phyloP scores from a whole-genome alignment of 2,329 filamentous ascomycete species.

The Aspergillus ruber region DNA sequence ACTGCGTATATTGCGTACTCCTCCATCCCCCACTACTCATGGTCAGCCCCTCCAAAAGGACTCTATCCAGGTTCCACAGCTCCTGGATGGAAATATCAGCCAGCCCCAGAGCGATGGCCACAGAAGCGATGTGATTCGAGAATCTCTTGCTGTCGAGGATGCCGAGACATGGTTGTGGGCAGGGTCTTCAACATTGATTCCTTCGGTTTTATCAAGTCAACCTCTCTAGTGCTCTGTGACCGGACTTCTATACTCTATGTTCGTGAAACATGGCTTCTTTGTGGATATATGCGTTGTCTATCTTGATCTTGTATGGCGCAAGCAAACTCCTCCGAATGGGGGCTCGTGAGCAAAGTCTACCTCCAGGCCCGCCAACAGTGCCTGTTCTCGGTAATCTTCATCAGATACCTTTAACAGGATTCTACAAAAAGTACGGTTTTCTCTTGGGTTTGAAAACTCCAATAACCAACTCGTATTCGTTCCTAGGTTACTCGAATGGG shows the following conservation, averaged over 20 bases:
- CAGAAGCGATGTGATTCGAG: neutral
- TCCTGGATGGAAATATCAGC: neutral
- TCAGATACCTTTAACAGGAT: neutral
- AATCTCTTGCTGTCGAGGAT: neutral
- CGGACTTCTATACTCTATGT: neutral
- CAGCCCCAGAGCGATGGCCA: neutral
- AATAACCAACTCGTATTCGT: neutral
- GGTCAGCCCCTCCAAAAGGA: neutral
- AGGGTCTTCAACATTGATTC: neutral
- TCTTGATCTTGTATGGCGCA: constrained; percentile 1
- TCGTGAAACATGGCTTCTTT: neutral
- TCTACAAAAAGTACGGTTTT: neutral
- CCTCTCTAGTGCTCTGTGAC: neutral
- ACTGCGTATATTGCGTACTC: no score
- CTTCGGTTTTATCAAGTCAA: neutral
- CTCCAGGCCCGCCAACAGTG: constrained; percentile 1
- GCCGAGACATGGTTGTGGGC: neutral
- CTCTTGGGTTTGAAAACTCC: neutral
- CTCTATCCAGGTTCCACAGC: neutral
- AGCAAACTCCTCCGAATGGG: constrained; percentile 1
- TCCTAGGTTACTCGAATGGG: neutral
- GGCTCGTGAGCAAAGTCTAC: neutral
- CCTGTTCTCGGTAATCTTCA: constrained; percentile 1
- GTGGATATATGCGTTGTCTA: constrained; percentile 1
- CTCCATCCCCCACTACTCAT: no score